Percentiles rank a stretch among this genome's conserved stretches.
Conservation (phyloP, 2,329 filamentous ascomycete species). For the Lojkania enalia region DNA sequence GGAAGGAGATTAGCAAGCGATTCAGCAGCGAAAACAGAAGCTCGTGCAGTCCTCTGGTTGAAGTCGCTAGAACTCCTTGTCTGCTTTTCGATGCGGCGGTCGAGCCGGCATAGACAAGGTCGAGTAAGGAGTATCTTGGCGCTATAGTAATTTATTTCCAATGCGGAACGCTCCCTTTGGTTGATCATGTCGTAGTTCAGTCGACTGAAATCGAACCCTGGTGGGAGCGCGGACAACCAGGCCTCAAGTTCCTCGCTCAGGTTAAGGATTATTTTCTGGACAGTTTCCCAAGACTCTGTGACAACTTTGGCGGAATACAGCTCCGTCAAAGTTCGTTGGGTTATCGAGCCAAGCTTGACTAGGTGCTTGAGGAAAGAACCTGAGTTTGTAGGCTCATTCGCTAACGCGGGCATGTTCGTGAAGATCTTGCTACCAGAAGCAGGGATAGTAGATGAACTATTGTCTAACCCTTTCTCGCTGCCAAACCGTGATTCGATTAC, state of each 20-base stretch:
- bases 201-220: slow-evolving; percentile 21
- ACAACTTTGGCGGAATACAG: slow-evolving; percentile 39
- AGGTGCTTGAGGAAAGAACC: slow-evolving; percentile 24
- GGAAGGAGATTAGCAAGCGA: slow-evolving; percentile 40
- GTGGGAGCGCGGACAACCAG: slow-evolving; percentile 37
- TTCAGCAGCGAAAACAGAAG: slow-evolving; percentile 42
- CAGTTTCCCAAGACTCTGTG: slow-evolving; percentile 38
- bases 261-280: slow-evolving; percentile 35
- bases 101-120: slow-evolving; percentile 45
- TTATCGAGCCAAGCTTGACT: slow-evolving; percentile 32
- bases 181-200: slow-evolving; percentile 1
- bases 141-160: slow-evolving; percentile 25
- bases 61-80: slow-evolving; percentile 33
- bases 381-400: slow-evolving; percentile 20
- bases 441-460: no score
- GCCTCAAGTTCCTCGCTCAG: slow-evolving; percentile 35
- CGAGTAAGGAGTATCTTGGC: slow-evolving; percentile 42
- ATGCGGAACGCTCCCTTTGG: slow-evolving; percentile 20
- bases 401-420: background rate
- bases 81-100: slow-evolving; percentile 36
- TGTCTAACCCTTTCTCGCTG: background rate
- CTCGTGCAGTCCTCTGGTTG: slow-evolving; percentile 34
- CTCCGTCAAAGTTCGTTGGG: slow-evolving; percentile 30
- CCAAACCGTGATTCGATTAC: slow-evolving; percentile 21
- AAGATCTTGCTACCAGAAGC: slow-evolving; percentile 2